Conservation (phyloP, 176 grass and related monocot genomes). For the Cenchrus purpureus region DNA sequence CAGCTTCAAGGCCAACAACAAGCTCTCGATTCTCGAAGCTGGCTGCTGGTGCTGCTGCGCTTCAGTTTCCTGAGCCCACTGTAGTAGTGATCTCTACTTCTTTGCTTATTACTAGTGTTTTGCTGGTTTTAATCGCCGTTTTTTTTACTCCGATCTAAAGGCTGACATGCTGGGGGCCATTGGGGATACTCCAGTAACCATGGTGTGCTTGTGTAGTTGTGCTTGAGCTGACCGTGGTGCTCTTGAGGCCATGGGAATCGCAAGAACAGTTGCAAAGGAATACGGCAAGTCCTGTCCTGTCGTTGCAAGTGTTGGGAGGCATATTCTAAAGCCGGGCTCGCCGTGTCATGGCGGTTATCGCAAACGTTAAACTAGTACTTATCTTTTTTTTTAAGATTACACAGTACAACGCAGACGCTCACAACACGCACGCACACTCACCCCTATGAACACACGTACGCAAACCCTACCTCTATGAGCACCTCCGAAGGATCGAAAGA, state of each 20-base stretch:
- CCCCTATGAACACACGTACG: no score
- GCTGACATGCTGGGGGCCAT: not conserved
- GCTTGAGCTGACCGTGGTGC: not conserved
- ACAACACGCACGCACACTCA: no score
- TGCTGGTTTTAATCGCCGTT: not conserved
- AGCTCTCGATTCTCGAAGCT: not conserved
- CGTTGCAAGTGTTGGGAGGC: not conserved
- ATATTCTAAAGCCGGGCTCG: slow-evolving; percentile 12
- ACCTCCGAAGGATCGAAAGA: no score
- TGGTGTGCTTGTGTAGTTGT: not conserved
- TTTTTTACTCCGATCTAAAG: not conserved
- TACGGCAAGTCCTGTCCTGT: not conserved
- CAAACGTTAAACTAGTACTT: slow-evolving; percentile 5
- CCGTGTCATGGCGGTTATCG: not conserved
- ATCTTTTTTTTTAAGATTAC: no score
- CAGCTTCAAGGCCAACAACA: not conserved
- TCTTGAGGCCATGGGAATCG: not conserved
- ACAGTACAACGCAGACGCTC: no score
- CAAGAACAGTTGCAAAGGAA: slow-evolving; percentile 7
- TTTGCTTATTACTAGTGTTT: not conserved
- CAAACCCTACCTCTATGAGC: no score
- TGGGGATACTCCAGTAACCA: not conserved
- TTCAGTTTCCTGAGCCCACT: not conserved
- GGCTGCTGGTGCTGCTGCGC: not conserved
- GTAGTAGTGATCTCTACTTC: not conserved